These are phyloP conservation scores for Trichaptum fuscoviolaceum DNA, from an alignment of 768 basidiomycete species.

Conservation along the genomic window DNA sequence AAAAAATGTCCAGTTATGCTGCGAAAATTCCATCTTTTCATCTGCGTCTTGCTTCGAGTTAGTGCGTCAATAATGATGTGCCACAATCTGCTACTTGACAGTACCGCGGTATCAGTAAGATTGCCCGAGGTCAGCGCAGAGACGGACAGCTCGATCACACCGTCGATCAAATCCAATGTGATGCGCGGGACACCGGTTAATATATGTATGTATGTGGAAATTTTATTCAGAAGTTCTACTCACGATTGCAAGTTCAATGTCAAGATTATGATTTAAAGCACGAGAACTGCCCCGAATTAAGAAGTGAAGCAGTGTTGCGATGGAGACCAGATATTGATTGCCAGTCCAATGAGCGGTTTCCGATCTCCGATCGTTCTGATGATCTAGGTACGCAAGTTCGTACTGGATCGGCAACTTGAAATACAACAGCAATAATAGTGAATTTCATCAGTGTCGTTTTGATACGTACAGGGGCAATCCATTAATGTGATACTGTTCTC, in stretches of 20 bases:
- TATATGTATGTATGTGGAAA: background rate
- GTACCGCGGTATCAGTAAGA: background rate
- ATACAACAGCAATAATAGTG: background rate
- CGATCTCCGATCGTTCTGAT: background rate
- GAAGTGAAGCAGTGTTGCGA: background rate
- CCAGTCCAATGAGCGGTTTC: background rate
- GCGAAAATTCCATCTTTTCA: background rate
- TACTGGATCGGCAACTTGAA: background rate
- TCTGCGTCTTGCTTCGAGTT: background rate
- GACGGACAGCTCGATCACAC: no score
- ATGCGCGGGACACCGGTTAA: background rate
- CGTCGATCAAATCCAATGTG: background rate
- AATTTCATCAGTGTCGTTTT: background rate
- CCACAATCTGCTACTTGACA: background rate
- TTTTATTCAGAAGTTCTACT: background rate
- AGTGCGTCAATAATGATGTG: background rate
- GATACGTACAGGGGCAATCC: slow-evolving; percentile 26
- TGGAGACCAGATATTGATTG: background rate
- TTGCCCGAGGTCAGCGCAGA: background rate
- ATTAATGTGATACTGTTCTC: slow-evolving; percentile 83
- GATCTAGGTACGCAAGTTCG: background rate
- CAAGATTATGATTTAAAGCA: background rate
- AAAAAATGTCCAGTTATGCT: background rate
- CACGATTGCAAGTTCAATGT: background rate
- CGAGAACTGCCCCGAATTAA: background rate